Evolutionary conservation across 1,284 basidiomycete genomes (phyloP), one percentile per base, ranked within the genome.

Genomic region (Abortiporus biennis): DNA sequence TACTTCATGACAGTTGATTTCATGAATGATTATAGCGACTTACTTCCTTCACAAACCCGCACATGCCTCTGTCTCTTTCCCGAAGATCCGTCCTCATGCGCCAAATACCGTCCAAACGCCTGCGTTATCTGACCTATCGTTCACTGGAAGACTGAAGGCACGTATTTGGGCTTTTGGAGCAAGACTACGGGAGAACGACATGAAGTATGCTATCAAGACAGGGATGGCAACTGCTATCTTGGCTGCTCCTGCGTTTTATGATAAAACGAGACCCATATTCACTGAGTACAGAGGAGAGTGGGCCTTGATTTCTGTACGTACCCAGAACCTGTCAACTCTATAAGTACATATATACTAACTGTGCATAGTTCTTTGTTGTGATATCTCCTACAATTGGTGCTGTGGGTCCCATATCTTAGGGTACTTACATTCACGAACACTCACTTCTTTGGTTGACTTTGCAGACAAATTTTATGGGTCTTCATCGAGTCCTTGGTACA

Each of bases 321-420:
- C 34, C 22, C 6, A 15, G 37, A 13, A 15, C 27, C 13, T 45
- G 22, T 42, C 11, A 30, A 31, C 15, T 40, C 25, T 35, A 25
- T 27, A 40, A 11, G 23, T 6, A 19, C 36, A 23, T 21, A 40
- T 43, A 13, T 37, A 19, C 29, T 41, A 6, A 47, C 38, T 37
- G 27, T 40, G 13, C 2, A 9, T 38, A 87, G 83, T 92, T 85
- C 61, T 91, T 95, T 54, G 81, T 89, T 12, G 89, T 93, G 4
- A 86, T 94, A 59, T 91, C 85, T 25, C 91, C 89, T 1, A 92
- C 89, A 1, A 84, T 95, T 35, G 88, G 88, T 44, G 85, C 81
- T 31, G 85, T 87, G 52, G 54, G 81, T 73, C 4, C 15, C 6
- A 9, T 40, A 17, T 42, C 40, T 31, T 29, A 17, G 27, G 8